Conservation (phyloP, 2,329 filamentous ascomycete species). For the Aureobasidium sp. region DNA sequence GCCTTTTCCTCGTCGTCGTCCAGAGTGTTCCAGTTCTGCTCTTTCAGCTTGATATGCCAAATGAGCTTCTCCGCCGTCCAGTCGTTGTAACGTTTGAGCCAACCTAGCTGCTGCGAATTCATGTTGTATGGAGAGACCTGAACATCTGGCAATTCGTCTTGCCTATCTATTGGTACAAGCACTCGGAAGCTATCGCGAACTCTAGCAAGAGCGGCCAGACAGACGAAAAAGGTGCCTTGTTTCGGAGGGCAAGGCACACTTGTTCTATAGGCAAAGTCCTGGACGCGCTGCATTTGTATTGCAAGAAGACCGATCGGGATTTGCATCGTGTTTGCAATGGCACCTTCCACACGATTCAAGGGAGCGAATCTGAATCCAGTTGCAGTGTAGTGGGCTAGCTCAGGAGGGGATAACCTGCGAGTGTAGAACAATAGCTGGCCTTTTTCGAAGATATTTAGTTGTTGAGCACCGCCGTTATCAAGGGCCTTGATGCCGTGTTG, state of each 20-base stretch:
- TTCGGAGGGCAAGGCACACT: constrained; percentile 35
- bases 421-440: constrained; percentile 79
- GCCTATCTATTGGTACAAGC: constrained; percentile 34
- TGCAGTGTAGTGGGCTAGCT: constrained; percentile 59
- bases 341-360: constrained; percentile 58
- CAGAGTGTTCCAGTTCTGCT: constrained; percentile 16
- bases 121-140: constrained; percentile 29
- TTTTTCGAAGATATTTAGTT: constrained; percentile 46
- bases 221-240: constrained; percentile 32
- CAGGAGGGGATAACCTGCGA: constrained; percentile 53
- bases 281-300: constrained; percentile 57
- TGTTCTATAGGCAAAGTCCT: constrained; percentile 46
- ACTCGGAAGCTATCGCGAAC: constrained; percentile 36
- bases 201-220: constrained; percentile 31
- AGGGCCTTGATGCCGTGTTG: constrained; percentile 6
- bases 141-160: constrained; percentile 40
- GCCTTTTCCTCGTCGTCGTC: constrained; percentile 28
- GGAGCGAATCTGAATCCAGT: constrained; percentile 73
- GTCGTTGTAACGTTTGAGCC: constrained; percentile 28
- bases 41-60: constrained; percentile 16
- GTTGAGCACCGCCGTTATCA: constrained; percentile 13
- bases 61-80: constrained; percentile 26
- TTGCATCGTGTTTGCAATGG: constrained; percentile 67
- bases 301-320: constrained; percentile 59
- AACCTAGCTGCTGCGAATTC: constrained; percentile 27